Conservation (phyloP, 2,329 filamentous ascomycete species). For the Ascochyta fabae region DNA sequence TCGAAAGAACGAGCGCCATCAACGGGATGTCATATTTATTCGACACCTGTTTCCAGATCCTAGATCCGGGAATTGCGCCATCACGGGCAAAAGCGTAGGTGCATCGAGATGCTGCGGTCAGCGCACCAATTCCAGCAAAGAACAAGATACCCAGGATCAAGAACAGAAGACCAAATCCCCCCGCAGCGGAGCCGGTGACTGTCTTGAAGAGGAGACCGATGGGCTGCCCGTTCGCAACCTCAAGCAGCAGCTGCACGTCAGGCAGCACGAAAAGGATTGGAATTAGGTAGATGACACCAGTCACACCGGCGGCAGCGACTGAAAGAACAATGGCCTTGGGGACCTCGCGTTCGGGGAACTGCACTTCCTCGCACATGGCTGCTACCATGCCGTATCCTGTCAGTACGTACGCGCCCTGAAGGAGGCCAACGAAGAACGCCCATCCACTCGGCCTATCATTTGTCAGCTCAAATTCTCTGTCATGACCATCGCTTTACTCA, state of each 20-base stretch:
- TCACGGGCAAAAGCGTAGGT: constrained; percentile 79
- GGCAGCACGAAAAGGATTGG: constrained; percentile 79
- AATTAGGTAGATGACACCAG: constrained; percentile 71
- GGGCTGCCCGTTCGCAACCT: constrained; percentile 74
- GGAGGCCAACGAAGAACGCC: constrained; percentile 74
- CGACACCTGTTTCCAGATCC: constrained; percentile 71
- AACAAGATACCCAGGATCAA: constrained; percentile 77
- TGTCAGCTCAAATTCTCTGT: neutral
- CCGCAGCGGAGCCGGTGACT: constrained; percentile 73
- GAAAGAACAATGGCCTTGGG: constrained; percentile 75
- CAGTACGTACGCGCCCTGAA: constrained; percentile 68
- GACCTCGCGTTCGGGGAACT: constrained; percentile 71
- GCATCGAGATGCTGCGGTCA: constrained; percentile 76
- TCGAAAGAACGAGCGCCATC: constrained; percentile 71
- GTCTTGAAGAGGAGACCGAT: constrained; percentile 78
- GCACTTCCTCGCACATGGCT: constrained; percentile 75
- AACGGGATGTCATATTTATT: constrained; percentile 72
- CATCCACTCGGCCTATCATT: constrained; percentile 64
- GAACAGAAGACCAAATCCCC: constrained; percentile 78
- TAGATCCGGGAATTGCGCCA: constrained; percentile 74
- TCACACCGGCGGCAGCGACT: constrained; percentile 70
- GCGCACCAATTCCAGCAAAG: constrained; percentile 76
- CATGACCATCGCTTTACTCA: constrained; percentile 33
- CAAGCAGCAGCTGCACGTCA: constrained; percentile 67
- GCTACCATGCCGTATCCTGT: constrained; percentile 75